Percentiles rank a stretch among this genome's conserved stretches.
phyloP scores from a whole-genome alignment of 495 filamentous ascomycete species.

The Lophiotrema nucula region DNA sequence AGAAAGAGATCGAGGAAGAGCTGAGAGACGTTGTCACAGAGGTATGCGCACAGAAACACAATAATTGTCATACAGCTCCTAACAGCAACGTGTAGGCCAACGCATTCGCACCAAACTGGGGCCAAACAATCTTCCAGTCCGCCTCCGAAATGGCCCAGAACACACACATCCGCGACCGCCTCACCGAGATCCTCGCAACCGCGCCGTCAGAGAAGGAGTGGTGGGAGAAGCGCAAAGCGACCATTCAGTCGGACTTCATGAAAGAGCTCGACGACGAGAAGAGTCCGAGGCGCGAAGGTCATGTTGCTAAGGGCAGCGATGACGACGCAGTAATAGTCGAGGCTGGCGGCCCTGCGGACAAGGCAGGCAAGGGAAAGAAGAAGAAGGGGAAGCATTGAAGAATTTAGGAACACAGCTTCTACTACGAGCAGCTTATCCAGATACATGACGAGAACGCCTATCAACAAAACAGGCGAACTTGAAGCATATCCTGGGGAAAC shows the following conservation, averaged over 20 bases:
- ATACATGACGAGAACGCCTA: no score
- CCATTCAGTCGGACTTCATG: constrained; percentile 75
- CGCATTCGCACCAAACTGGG: constrained; percentile 81
- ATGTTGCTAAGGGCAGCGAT: constrained; percentile 53
- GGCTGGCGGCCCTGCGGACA: constrained; percentile 54
- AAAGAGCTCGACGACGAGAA: constrained; percentile 70
- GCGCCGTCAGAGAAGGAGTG: constrained; percentile 71
- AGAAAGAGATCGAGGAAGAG: constrained; percentile 98
- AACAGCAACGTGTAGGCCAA: constrained; percentile 62
- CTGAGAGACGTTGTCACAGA: constrained; percentile 89
- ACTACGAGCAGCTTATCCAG: no score
- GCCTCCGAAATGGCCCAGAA: constrained; percentile 83
- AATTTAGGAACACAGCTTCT: no score
- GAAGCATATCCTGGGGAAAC: no score
- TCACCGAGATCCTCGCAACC: constrained; percentile 65
- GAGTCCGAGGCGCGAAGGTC: constrained; percentile 13
- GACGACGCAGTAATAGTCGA: constrained; percentile 88
- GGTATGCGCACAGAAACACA: constrained; percentile 48
- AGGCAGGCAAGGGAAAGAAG: constrained; percentile 65
- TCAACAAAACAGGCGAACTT: no score
- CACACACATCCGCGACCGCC: constrained; percentile 56
- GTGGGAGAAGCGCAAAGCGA: constrained; percentile 83
- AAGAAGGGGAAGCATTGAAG: constrained; percentile 54
- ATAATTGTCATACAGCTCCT: neutral
- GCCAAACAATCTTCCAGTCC: constrained; percentile 90